phyloP scores from a whole-genome alignment of 2,329 filamentous ascomycete genomes.

The Epichloe aotearoae region DNA sequence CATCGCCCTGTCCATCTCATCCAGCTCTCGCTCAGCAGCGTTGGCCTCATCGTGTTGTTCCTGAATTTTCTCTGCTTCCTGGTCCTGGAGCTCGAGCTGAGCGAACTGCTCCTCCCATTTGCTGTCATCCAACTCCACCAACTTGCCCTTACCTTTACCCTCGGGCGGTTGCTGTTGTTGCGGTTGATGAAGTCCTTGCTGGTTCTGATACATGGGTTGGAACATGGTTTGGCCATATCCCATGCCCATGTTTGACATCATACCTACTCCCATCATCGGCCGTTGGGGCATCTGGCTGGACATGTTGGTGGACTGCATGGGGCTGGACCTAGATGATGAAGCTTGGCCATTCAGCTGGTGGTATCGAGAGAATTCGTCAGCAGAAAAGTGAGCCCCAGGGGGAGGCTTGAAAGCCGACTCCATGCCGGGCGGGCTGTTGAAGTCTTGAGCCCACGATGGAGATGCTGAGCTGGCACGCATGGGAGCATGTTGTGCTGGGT shows the following conservation, averaged over 20 bases:
- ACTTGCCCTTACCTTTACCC: constrained; percentile 73
- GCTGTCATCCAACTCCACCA: constrained; percentile 85
- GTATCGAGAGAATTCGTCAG: constrained; percentile 81
- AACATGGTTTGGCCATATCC: constrained; percentile 40
- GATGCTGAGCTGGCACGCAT: constrained; percentile 41
- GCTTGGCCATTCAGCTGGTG: constrained; percentile 55
- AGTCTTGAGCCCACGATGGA: constrained; percentile 40
- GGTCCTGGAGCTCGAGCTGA: constrained; percentile 61
- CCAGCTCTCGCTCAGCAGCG: constrained; percentile 73
- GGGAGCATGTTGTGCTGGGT: constrained; percentile 35
- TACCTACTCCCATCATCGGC: constrained; percentile 45
- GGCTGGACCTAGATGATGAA: constrained; percentile 37
- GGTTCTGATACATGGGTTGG: constrained; percentile 33
- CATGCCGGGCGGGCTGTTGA: constrained; percentile 50
- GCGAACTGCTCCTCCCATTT: constrained; percentile 97
- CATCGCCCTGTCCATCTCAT: constrained; percentile 63
- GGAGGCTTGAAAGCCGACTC: constrained; percentile 53
- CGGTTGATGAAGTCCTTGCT: constrained; percentile 31
- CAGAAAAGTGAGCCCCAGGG: constrained; percentile 51
- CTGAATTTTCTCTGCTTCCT: constrained; percentile 31
- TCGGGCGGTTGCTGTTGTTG: constrained; percentile 33
- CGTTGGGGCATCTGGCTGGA: constrained; percentile 35
- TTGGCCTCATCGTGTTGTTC: constrained; percentile 44
- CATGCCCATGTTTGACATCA: constrained; percentile 36
- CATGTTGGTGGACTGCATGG: constrained; percentile 41